Base-by-base conservation (phyloP, 495 filamentous ascomycete genomes). In the Aspergillus incahuasiensis region DNA sequence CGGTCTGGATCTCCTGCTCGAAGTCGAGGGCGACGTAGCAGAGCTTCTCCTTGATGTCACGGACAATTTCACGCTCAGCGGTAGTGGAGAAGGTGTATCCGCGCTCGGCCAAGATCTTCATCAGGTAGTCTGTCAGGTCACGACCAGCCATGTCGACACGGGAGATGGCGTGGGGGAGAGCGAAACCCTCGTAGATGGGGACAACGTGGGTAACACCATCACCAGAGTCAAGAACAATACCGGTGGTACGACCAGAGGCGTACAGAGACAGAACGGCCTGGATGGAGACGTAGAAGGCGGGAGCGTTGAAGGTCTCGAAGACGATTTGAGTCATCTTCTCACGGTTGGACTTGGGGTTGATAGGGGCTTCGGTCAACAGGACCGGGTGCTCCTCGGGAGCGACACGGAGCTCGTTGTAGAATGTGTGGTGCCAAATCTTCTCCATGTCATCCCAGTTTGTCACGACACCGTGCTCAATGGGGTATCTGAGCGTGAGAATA, bases 391-490 rank as follows among this genome's bases (percentile, higher is more conserved):
- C 94, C 85, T 98, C 95, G 57, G 94, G 94, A 61, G 94, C 94
- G 59, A 98, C 94, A 90, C 94, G 94, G 72, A 98, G 86, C 84
- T 98, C 94, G 77, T 96, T 97, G 88, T 97, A 98, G 86, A 98
- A 96, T 68, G 91, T 97, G 85, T 97, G 92, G 79, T 98, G 94
- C 95, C 94, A 98, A 70, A 98, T 98, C 85, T 96, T 97, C 82
- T 98, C 94, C 95, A 98, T 97, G 74, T 98, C 94, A 77, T 97
- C 92, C 94, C 94, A 98, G 86, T 98, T 97, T 80, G 94, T 98
- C 74, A 98, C 95, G 71, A 98, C 95, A 90, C 94, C 94, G 81
- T 98, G 94, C 84, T 98, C 94, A 71, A 98, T 95, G 66, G 94
- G 94, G 79, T 98, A 98, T 80, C 95, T 88, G 71, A 98, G 87